A percentile compares a stretch with the other conserved stretches of the same genome.
These are phyloP conservation scores for Serendipita sp. DNA, from an alignment of 768 basidiomycete genomes.

Conservation along the genomic window DNA sequence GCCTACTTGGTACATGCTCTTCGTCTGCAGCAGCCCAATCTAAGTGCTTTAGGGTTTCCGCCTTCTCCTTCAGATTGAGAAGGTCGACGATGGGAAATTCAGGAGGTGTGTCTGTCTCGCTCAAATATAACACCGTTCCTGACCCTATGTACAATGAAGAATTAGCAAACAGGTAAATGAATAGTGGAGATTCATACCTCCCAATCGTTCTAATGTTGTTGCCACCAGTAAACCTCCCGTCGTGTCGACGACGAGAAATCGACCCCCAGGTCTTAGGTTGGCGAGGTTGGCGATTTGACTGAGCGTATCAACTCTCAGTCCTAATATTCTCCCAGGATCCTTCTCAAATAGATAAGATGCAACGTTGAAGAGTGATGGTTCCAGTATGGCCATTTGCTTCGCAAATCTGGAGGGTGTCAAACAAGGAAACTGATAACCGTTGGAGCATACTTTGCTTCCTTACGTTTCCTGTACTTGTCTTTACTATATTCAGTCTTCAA, in stretches of 20 bases:
- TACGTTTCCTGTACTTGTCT: conserved; percentile 93
- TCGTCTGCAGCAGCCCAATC: conserved; percentile 87
- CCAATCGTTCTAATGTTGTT: conserved; percentile 72
- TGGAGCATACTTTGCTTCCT: conserved; percentile 75
- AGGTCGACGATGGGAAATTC: conserved; percentile 66
- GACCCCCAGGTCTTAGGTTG: conserved; percentile 73
- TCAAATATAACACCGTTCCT: conserved; percentile 70
- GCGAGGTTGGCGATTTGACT: conserved; percentile 76
- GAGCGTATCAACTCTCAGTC: conserved; percentile 74
- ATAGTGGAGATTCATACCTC: conserved; percentile 32
- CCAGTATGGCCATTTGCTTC: conserved; percentile 72
- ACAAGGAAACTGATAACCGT: conserved; percentile 1
- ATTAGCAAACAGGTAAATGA: not conserved
- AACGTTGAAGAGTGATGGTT: conserved; percentile 76
- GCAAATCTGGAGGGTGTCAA: conserved; percentile 43
- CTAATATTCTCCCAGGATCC: conserved; percentile 53
- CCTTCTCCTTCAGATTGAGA: conserved; percentile 68
- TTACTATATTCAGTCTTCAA: conserved; percentile 97
- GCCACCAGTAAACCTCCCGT: conserved; percentile 78
- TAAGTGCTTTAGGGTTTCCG: conserved; percentile 43
- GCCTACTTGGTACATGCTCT: conserved; percentile 50
- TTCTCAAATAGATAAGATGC: conserved; percentile 80
- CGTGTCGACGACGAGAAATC: conserved; percentile 82
- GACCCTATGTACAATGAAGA: conserved; percentile 26
- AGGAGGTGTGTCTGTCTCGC: conserved; percentile 83